phyloP scores from a whole-genome alignment of 208 protist species.

The Leishmania aethiopica region DNA sequence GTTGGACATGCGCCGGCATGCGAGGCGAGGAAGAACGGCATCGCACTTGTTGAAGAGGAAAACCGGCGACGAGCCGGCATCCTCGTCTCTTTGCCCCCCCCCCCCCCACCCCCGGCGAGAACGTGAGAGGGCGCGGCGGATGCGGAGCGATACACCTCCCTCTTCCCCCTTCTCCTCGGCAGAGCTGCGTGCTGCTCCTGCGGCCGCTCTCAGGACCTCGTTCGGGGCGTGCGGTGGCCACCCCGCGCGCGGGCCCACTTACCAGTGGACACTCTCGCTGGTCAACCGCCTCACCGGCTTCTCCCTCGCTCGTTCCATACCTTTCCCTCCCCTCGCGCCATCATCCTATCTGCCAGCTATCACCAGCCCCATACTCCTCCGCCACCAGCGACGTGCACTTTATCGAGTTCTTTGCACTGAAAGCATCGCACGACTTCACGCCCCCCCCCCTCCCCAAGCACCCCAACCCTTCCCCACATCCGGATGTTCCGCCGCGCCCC shows the following conservation, averaged over 20 bases:
- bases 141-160: not conserved
- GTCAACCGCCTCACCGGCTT: not conserved
- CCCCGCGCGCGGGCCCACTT: not conserved
- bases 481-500: conserved; percentile 21
- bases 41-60: not conserved
- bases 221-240: not conserved
- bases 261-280: not conserved
- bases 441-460: not conserved
- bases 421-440: not conserved
- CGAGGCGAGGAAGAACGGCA: not conserved
- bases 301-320: not conserved
- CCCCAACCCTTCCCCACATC: not conserved
- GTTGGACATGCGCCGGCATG: not conserved
- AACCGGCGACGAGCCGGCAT: not conserved
- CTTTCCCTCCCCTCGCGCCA: not conserved
- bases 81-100: not conserved
- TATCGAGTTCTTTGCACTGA: not conserved
- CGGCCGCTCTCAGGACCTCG: not conserved
- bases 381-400: not conserved
- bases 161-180: not conserved
- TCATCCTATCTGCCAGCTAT: not conserved
- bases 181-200: not conserved
- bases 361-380: not conserved
- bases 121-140: not conserved
- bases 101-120: not conserved